phyloP scores from a whole-genome alignment of 805 yeast species.

The Komagataella populi region DNA sequence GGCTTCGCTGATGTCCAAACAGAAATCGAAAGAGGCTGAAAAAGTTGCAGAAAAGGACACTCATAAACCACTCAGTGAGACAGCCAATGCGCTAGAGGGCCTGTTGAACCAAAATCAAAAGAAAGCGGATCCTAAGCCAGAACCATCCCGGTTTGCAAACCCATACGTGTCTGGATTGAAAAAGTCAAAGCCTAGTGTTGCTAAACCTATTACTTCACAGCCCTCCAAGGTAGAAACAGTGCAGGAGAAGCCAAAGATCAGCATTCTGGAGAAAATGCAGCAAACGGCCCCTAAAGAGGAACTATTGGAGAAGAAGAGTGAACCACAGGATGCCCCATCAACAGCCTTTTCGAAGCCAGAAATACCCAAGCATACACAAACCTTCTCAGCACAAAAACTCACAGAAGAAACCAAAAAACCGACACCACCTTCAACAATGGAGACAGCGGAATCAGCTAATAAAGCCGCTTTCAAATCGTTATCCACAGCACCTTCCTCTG shows the following conservation, averaged over 20 bases:
- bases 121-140: not conserved
- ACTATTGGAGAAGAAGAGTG: not conserved
- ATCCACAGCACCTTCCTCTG: not conserved
- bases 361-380: not conserved
- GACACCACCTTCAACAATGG: not conserved
- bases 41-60: not conserved
- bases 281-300: not conserved
- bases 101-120: constrained; percentile 7
- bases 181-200: not conserved
- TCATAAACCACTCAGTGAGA: constrained; percentile 8
- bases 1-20: constrained; percentile 6
- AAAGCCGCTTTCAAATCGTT: not conserved
- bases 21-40: constrained; percentile 7
- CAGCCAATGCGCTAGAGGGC: constrained; percentile 12
- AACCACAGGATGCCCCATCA: not conserved
- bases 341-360: not conserved
- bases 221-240: not conserved
- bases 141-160: not conserved
- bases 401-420: not conserved
- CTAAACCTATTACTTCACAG: not conserved
- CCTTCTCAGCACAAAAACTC: not conserved
- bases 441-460: not conserved
- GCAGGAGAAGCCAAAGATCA: not conserved
- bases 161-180: not conserved
- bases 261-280: not conserved